These are phyloP conservation scores for Phallus indusiatus DNA, from an alignment of 768 basidiomycete genomes.

Conservation along the genomic window DNA sequence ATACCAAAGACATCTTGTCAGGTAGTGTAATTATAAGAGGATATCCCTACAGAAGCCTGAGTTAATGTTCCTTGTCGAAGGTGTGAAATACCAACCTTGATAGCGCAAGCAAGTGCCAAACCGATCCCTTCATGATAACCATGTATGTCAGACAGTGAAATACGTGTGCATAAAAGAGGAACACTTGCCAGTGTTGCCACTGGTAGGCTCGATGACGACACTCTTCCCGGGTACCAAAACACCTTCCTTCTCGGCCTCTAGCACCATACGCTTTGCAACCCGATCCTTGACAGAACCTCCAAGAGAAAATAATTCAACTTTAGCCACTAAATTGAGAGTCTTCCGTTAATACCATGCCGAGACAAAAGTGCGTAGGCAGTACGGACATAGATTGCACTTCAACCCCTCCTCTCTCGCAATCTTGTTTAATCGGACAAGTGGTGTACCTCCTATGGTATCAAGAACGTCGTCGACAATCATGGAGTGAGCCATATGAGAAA, in stretches of 20 bases:
- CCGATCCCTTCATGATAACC: slow-evolving; percentile 63
- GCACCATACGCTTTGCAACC: slow-evolving; percentile 94
- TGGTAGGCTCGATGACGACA: slow-evolving; percentile 91
- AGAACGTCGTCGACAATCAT: slow-evolving; percentile 66
- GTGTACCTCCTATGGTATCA: slow-evolving; percentile 84
- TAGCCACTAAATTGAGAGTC: slow-evolving; percentile 49
- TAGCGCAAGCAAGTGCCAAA: slow-evolving; percentile 83
- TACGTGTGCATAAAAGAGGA: neutral
- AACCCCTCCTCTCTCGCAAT: slow-evolving; percentile 65
- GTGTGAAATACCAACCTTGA: slow-evolving; percentile 53
- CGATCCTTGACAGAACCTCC: slow-evolving; percentile 96
- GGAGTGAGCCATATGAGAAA: neutral
- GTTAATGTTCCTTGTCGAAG: slow-evolving; percentile 45
- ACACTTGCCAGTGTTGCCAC: slow-evolving; percentile 82
- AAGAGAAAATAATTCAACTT: slow-evolving; percentile 81
- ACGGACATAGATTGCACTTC: slow-evolving; percentile 83
- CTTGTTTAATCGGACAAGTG: slow-evolving; percentile 77
- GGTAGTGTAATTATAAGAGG: slow-evolving; percentile 85
- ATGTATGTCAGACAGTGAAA: neutral
- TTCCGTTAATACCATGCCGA: neutral
- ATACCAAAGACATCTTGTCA: slow-evolving; percentile 84
- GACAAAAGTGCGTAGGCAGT: neutral
- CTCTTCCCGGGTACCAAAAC: slow-evolving; percentile 78
- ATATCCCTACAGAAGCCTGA: slow-evolving; percentile 76
- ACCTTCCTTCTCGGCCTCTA: slow-evolving; percentile 85